Conservation (phyloP, 2,329 filamentous ascomycete genomes). For the Talaromyces funiculosus region DNA sequence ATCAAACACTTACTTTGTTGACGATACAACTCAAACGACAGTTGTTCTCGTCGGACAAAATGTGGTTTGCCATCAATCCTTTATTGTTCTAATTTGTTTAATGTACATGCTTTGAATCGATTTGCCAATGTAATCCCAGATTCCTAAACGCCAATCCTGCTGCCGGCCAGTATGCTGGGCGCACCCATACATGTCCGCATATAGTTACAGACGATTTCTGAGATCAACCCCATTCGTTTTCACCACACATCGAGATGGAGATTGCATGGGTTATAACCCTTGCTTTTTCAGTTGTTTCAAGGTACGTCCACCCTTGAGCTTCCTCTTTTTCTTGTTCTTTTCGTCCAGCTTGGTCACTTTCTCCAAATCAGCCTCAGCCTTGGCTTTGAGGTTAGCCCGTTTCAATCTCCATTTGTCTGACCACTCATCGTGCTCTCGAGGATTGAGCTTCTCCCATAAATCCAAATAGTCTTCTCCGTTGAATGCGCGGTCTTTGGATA, state of each 20-base stretch:
- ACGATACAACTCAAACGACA: not conserved
- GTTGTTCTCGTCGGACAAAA: not conserved
- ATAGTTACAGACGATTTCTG: not conserved
- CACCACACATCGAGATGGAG: not conserved
- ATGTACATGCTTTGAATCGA: not conserved
- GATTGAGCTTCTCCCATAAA: conserved; percentile 34
- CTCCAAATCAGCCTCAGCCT: not conserved
- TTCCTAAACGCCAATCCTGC: conserved; percentile 7
- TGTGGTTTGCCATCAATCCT: not conserved
- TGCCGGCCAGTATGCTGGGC: not conserved
- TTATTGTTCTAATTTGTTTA: not conserved
- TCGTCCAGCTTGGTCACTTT: not conserved
- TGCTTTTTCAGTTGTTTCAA: not conserved
- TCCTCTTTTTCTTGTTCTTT: conserved; percentile 2
- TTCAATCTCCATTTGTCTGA: conserved; percentile 6
- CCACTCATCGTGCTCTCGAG: conserved; percentile 27
- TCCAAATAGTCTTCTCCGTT: conserved; percentile 35
- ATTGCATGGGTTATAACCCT: not conserved
- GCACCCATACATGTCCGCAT: not conserved
- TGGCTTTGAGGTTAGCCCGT: not conserved
- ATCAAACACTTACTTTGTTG: not conserved
- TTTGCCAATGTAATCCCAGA: not conserved
- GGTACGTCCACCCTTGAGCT: conserved; percentile 2
- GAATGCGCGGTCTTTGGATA: conserved; percentile 27
- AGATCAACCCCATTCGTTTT: not conserved